Conservation (phyloP, 208 protist genomes). For the Trypanosoma cruzi region DNA sequence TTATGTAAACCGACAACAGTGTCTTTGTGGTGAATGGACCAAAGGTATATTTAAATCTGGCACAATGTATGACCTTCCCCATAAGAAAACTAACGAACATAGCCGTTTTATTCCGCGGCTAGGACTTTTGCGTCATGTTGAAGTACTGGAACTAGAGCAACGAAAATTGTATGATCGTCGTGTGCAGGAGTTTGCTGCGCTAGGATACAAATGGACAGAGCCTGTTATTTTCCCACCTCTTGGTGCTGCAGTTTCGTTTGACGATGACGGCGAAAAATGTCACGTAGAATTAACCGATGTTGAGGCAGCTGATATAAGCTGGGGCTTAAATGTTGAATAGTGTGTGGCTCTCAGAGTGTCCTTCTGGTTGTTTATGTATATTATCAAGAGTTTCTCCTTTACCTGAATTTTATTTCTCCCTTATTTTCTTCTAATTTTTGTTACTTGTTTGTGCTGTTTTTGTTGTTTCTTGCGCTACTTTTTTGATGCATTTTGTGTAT, state of each 20-base stretch:
- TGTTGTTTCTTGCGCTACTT: neutral
- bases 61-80: constrained; percentile 73
- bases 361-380: constrained; percentile 5
- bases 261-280: neutral
- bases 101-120: constrained; percentile 84
- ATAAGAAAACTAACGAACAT: constrained; percentile 52
- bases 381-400: neutral
- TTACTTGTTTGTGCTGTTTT: constrained; percentile 3
- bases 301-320: neutral
- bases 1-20: constrained; percentile 73
- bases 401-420: constrained; percentile 3
- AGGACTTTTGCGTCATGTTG: constrained; percentile 60
- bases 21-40: constrained; percentile 84
- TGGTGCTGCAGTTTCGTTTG: constrained; percentile 8
- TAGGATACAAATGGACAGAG: constrained; percentile 56
- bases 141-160: constrained; percentile 62
- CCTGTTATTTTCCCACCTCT: constrained; percentile 36
- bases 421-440: constrained; percentile 6
- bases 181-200: constrained; percentile 42
- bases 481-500: neutral
- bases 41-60: constrained; percentile 78
- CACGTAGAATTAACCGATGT: neutral
- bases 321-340: constrained; percentile 32
- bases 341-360: neutral
- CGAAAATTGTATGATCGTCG: constrained; percentile 69